Percentiles rank a stretch among this genome's conserved stretches.
phyloP scores from a whole-genome alignment of 2,329 filamentous ascomycete species.

The Shiraia bambusicola region DNA sequence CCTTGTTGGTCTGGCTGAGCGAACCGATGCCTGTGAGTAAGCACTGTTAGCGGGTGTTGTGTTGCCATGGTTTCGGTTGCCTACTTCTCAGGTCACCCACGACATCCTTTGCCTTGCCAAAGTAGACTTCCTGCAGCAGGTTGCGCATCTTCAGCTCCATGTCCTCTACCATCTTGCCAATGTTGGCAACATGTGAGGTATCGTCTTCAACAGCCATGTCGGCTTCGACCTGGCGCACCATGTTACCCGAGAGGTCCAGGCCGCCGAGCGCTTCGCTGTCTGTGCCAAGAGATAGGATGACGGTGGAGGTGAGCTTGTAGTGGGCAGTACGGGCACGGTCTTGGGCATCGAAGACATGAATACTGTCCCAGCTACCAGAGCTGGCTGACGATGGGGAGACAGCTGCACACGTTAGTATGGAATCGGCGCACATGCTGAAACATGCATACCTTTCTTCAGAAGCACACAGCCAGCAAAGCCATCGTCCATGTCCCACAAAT shows the following conservation, averaged over 20 bases:
- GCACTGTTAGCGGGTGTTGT: conserved; percentile 19
- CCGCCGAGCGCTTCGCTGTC: conserved; percentile 69
- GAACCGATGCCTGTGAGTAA: conserved; percentile 66
- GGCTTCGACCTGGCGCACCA: conserved; percentile 94
- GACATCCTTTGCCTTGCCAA: conserved; percentile 98
- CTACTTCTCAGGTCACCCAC: conserved; percentile 89
- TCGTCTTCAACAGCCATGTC: conserved; percentile 89
- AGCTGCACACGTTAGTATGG: conserved; percentile 51
- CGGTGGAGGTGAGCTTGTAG: conserved; percentile 96
- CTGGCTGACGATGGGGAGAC: conserved; percentile 65
- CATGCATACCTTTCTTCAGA: conserved; percentile 79
- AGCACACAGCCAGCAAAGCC: conserved; percentile 95
- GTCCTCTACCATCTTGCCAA: conserved; percentile 89
- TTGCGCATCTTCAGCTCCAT: conserved; percentile 99
- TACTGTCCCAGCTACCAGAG: conserved; percentile 92
- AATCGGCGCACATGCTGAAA: background rate
- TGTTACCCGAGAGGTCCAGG: conserved; percentile 93
- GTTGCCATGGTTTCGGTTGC: conserved; percentile 18
- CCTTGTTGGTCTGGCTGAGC: conserved; percentile 79
- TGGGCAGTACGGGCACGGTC: conserved; percentile 89
- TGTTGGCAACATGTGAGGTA: conserved; percentile 91
- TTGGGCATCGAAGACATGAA: conserved; percentile 96
- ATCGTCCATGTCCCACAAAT: conserved; percentile 98
- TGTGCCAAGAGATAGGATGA: conserved; percentile 84
- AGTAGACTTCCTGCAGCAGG: conserved; percentile 96